A percentile compares a stretch with the other conserved stretches of the same genome.
Evolutionary conservation across 108 stramenopile species (phyloP).

Genomic region (Licmophora abbreviata): DNA sequence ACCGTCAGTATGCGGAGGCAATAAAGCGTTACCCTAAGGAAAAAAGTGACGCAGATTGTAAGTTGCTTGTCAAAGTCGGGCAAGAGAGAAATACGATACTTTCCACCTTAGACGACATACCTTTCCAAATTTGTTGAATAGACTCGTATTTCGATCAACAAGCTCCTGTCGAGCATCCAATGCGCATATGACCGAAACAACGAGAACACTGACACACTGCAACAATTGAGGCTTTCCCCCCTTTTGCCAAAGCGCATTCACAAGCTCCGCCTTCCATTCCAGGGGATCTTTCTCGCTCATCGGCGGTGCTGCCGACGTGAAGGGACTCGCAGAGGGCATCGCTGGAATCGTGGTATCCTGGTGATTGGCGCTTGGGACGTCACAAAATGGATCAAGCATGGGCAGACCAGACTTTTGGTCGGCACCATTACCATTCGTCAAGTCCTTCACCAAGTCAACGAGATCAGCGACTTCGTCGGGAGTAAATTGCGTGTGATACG

Average conservation of each 20-base stretch:
- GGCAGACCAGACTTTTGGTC: conserved; percentile 22
- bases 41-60: no score
- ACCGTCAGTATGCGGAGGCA: conserved; percentile 26
- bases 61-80: background rate
- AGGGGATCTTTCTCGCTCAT: conserved; percentile 39
- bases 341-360: conserved; percentile 7
- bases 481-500: conserved; percentile 71
- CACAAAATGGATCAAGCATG: conserved; percentile 47
- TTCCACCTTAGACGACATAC: conserved; percentile 6
- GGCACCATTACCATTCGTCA: conserved; percentile 46
- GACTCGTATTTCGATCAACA: conserved; percentile 45
- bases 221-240: conserved; percentile 49
- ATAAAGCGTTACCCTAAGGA: conserved; percentile 43
- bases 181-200: conserved; percentile 53
- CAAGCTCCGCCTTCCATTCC: conserved; percentile 61
- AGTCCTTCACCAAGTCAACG: conserved; percentile 55
- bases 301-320: conserved; percentile 11
- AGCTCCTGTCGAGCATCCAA: conserved; percentile 51
- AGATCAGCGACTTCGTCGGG: conserved; percentile 41
- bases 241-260: conserved; percentile 29
- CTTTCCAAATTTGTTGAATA: conserved; percentile 43
- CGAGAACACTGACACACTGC: conserved; percentile 37
- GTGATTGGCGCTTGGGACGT: conserved; percentile 54
- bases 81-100: conserved; percentile 1
- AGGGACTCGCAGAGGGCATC: conserved; percentile 4